Percentiles rank a stretch among this genome's conserved stretches.
Evolutionary conservation across 2,329 filamentous ascomycete species (phyloP).

Genomic region (Cladosporium cucumerinum): DNA sequence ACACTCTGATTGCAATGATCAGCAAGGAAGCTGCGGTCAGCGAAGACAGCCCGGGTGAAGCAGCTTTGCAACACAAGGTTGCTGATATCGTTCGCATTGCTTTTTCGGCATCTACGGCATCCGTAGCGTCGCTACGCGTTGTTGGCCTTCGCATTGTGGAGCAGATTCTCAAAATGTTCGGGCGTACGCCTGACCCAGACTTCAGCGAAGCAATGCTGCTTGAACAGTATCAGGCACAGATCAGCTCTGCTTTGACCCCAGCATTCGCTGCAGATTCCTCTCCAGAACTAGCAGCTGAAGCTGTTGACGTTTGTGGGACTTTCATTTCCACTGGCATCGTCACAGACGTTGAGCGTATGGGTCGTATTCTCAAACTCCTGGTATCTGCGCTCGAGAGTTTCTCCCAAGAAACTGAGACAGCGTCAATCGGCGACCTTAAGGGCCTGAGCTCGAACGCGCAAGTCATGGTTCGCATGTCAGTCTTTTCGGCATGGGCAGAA

Average conservation of each 20-base stretch:
- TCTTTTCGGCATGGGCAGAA: constrained; percentile 96
- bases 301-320: constrained; percentile 94
- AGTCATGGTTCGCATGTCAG: constrained; percentile 97
- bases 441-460: constrained; percentile 92
- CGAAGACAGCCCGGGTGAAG: constrained; percentile 73
- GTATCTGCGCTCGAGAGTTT: constrained; percentile 91
- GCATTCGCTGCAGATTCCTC: constrained; percentile 96
- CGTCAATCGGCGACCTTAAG: constrained; percentile 87
- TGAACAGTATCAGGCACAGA: constrained; percentile 98
- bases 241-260: constrained; percentile 91
- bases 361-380: constrained; percentile 89
- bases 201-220: constrained; percentile 95
- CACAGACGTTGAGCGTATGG: constrained; percentile 97
- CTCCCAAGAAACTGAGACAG: constrained; percentile 71
- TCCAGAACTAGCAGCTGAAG: constrained; percentile 90
- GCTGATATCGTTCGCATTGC: constrained; percentile 95
- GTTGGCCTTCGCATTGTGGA: constrained; percentile 93
- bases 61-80: constrained; percentile 75
- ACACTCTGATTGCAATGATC: constrained; percentile 75
- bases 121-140: constrained; percentile 82
- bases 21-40: constrained; percentile 74
- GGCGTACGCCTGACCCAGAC: constrained; percentile 90
- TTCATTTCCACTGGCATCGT: constrained; percentile 98
- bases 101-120: constrained; percentile 93
- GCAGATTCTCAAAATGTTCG: constrained; percentile 91